These are phyloP conservation scores for Cyclotella choctawhatcheeana DNA, from an alignment of 108 stramenopile species.

Conservation along the genomic window DNA sequence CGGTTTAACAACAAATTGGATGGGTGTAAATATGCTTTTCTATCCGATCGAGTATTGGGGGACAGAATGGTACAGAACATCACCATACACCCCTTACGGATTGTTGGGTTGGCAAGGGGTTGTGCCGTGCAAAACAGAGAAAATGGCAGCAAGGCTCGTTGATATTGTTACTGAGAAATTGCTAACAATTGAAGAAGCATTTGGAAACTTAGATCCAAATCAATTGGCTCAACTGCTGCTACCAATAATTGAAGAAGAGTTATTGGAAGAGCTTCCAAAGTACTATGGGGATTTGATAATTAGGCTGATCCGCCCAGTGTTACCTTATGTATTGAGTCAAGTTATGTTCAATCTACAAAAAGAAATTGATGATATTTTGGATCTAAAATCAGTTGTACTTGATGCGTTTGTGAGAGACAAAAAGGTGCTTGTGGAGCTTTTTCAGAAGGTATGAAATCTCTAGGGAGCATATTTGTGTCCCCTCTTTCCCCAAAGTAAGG, in stretches of 20 bases:
- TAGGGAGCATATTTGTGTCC: neutral
- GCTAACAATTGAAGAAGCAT: constrained; percentile 69
- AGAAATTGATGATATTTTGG: constrained; percentile 73
- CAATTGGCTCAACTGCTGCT: constrained; percentile 51
- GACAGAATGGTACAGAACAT: constrained; percentile 51
- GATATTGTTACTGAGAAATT: constrained; percentile 68
- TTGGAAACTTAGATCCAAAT: constrained; percentile 63
- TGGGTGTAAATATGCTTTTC: constrained; percentile 72
- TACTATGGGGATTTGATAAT: constrained; percentile 31
- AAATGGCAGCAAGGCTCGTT: constrained; percentile 76
- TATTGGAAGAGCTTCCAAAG: constrained; percentile 34
- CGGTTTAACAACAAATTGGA: constrained; percentile 68
- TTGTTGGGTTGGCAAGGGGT: constrained; percentile 87
- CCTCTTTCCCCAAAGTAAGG: neutral
- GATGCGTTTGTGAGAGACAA: constrained; percentile 80
- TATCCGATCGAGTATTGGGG: constrained; percentile 80
- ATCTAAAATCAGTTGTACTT: constrained; percentile 67
- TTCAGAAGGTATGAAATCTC: constrained; percentile 72
- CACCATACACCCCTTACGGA: constrained; percentile 66
- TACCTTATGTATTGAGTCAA: constrained; percentile 60
- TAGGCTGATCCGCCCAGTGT: constrained; percentile 45
- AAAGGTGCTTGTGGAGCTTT: constrained; percentile 79
- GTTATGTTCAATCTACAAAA: constrained; percentile 54
- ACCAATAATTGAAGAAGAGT: constrained; percentile 55
- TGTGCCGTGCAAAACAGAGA: constrained; percentile 79